phyloP scores from a whole-genome alignment of 805 yeast genomes.

The Metschnikowia gelsemii region DNA sequence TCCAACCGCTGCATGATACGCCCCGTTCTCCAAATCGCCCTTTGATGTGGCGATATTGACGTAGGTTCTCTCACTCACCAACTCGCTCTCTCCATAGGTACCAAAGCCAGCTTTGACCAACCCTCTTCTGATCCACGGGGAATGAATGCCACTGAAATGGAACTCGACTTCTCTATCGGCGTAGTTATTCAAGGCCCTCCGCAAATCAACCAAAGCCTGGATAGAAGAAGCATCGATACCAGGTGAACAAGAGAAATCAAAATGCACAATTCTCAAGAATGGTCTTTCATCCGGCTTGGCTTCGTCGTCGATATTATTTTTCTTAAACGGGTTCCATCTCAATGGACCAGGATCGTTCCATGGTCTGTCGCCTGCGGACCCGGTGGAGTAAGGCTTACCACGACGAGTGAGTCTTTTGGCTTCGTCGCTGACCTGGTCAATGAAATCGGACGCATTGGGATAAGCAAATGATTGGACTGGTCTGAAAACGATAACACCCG shows the following conservation, averaged over 20 bases:
- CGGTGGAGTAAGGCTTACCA: constrained; percentile 46
- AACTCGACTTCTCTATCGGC: constrained; percentile 84
- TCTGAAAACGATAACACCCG: constrained; percentile 84
- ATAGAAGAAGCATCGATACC: constrained; percentile 77
- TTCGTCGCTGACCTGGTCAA: constrained; percentile 66
- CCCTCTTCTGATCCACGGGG: constrained; percentile 84
- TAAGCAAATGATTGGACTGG: constrained; percentile 80
- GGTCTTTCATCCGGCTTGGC: constrained; percentile 55
- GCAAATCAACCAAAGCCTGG: constrained; percentile 73
- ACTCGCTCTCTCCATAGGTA: constrained; percentile 42
- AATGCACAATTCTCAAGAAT: constrained; percentile 62
- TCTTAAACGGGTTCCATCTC: constrained; percentile 30
- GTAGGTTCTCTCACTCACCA: constrained; percentile 39
- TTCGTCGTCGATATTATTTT: constrained; percentile 17
- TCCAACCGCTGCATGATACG: constrained; percentile 53
- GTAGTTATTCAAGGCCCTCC: constrained; percentile 67
- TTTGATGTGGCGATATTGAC: constrained; percentile 38
- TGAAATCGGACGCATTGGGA: constrained; percentile 74
- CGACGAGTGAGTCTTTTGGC: constrained; percentile 60
- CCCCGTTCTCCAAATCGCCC: constrained; percentile 34
- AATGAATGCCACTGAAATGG: constrained; percentile 81
- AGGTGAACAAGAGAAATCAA: constrained; percentile 78
- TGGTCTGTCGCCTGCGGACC: constrained; percentile 62
- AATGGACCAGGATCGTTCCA: constrained; percentile 89
- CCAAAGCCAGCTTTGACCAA: constrained; percentile 80